Evolutionary conservation across 306 rosid genomes (phyloP), one percentile per base, ranked within the genome.

Genomic region (Fagus sylvatica): DNA sequence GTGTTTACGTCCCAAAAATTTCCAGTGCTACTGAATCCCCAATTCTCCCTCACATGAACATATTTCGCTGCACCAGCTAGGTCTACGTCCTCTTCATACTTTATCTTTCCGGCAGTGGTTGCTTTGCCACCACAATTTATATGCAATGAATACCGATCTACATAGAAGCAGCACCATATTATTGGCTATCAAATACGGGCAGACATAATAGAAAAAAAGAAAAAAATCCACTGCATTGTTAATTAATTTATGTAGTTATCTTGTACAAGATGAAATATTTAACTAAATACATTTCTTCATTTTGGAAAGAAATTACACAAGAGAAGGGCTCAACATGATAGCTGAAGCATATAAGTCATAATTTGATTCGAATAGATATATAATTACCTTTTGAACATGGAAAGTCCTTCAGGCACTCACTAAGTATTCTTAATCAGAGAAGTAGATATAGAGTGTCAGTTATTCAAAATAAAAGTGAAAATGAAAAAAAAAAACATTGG

Each of bases 41-140:
- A 22, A 22, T 22, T 22, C 28, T 22, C 28, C 28, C 28, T 22
- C 28, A 22, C 28, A 22, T 22, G 28, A 22, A 22, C 28, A 22
- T 22, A 22, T 22, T 22, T 22, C 28, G 28, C 28, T 22, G 28
- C 28, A 22, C 28, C 28, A 22, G 28, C 77, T 30, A 55, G 7
- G 60, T 84, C 76, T 43, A 82, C 85, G 79, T 90, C 91, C 72
- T 85, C 88, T 33, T 79, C 11, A 76, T 86, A 86, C 74, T 55
- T 80, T 66, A 88, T 53, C 76, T 74, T 73, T 83, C 89, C 81
- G 0, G 80, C 56, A 5, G 68, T 82, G 78, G 80, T 66, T 81
- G 74, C 74, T 53, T 84, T 80, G 76, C 94, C 94, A 68, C 94
- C 94, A 57, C 94, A 84, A 53, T 86, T 90, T 76, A 88, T 57